These are phyloP conservation scores for Rhazya stricta DNA, from an alignment of 257 asterid genomes.

Conservation along the genomic window DNA sequence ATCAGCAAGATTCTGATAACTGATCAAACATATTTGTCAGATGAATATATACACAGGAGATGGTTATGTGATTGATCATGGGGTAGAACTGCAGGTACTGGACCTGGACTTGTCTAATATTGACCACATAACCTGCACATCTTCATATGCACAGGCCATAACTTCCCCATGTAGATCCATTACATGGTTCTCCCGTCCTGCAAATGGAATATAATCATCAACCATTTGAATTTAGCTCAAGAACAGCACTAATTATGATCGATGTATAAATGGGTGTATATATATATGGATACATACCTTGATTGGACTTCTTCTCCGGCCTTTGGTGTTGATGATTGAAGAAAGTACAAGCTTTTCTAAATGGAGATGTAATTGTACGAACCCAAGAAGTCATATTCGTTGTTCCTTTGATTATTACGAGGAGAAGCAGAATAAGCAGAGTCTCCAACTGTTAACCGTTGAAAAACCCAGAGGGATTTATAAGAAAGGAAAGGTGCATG, in stretches of 20 bases:
- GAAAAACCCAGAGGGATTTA: not conserved
- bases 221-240: too few species aligned
- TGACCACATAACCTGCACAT: slow-evolving; percentile 90
- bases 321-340: slow-evolving; percentile 26
- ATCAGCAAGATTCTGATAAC: too few species aligned
- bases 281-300: slow-evolving; percentile 14
- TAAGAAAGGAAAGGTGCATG: not conserved
- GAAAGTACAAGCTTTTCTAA: slow-evolving; percentile 35
- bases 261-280: too few species aligned
- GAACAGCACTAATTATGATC: too few species aligned
- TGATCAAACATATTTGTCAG: too few species aligned
- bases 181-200: slow-evolving; percentile 30
- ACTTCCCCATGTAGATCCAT: slow-evolving; percentile 73
- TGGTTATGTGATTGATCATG: too few species aligned
- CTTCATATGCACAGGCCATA: slow-evolving; percentile 77
- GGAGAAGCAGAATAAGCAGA: not conserved
- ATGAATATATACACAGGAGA: too few species aligned
- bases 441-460: not conserved
- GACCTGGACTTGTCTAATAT: slow-evolving; percentile 66
- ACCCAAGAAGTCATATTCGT: slow-evolving; percentile 22
- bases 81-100: slow-evolving; percentile 30
- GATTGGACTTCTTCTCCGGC: slow-evolving; percentile 23
- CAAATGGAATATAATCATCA: too few species aligned
- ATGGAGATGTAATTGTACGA: slow-evolving; percentile 28
- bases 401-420: not conserved